A percentile compares a stretch with the other conserved stretches of the same genome.
Evolutionary conservation across 768 basidiomycete species (phyloP).

Genomic region (Mycena belliarum): DNA sequence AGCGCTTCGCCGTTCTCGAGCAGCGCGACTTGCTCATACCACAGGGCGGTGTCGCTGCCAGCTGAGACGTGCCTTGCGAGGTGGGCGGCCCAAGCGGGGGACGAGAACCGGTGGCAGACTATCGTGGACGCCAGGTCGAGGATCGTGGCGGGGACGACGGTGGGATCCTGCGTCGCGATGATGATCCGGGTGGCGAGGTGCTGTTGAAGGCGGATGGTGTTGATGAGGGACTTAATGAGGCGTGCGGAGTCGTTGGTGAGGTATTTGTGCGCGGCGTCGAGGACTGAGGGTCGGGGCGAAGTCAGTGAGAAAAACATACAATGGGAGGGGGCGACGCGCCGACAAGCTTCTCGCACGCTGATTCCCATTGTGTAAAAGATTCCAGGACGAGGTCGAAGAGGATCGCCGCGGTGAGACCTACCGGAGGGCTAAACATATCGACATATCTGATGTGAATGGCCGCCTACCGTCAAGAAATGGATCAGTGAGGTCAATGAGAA

Average conservation of each 20-base stretch:
- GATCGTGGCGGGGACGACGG: constrained; percentile 51
- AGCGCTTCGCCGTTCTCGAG: constrained; percentile 18
- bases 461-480: constrained; percentile 49
- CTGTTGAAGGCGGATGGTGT: constrained; percentile 52
- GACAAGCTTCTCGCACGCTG: constrained; percentile 17
- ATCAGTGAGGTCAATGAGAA: constrained; percentile 53
- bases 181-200: constrained; percentile 53
- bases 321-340: background rate
- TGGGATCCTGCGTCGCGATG: constrained; percentile 60
- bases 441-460: background rate
- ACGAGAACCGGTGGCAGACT: constrained; percentile 56
- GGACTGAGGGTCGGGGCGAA: constrained; percentile 24
- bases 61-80: constrained; percentile 44
- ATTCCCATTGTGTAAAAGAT: constrained; percentile 17
- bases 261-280: constrained; percentile 61
- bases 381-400: constrained; percentile 49
- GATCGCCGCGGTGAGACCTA: constrained; percentile 13
- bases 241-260: constrained; percentile 38
- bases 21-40: constrained; percentile 19
- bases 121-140: constrained; percentile 50
- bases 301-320: background rate
- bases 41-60: constrained; percentile 33
- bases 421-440: background rate
- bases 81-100: constrained; percentile 56
- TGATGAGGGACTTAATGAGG: constrained; percentile 44